Evolutionary conservation across 2,329 filamentous ascomycete species (phyloP).

Genomic region (Fusarium xyrophilum): DNA sequence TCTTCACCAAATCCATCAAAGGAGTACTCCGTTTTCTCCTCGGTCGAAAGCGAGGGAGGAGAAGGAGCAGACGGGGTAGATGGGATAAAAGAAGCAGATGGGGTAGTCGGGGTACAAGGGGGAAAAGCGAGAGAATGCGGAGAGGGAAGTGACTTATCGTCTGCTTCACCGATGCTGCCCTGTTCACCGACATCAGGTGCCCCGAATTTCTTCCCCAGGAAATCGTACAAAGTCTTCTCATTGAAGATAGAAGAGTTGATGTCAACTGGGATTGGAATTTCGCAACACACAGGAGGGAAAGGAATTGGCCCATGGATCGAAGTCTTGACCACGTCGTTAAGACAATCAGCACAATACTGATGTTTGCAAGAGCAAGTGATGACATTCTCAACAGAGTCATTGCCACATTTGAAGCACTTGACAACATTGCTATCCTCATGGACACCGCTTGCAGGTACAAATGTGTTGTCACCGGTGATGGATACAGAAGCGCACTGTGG

Average conservation of each 20-base stretch:
- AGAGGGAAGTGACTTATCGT: neutral
- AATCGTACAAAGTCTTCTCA: neutral
- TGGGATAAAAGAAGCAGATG: neutral
- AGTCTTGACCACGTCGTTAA: neutral
- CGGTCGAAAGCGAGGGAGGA: neutral
- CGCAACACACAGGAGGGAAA: constrained; percentile 18
- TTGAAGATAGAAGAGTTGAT: neutral
- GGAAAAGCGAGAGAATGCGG: neutral
- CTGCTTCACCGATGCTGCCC: neutral
- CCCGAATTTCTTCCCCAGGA: neutral
- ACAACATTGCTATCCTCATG: neutral
- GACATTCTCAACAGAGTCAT: no score
- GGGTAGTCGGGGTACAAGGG: neutral
- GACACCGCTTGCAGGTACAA: no score
- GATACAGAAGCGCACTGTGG: neutral
- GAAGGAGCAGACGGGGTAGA: neutral
- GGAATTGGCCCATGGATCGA: neutral
- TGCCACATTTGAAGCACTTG: neutral
- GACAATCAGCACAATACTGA: constrained; percentile 7
- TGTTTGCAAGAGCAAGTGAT: constrained; percentile 2
- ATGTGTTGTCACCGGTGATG: neutral
- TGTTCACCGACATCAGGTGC: neutral
- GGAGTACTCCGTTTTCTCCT: neutral
- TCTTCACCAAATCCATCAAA: neutral
- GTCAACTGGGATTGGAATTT: neutral